These are phyloP conservation scores for Penicillium angulare DNA, from an alignment of 495 filamentous ascomycete species.

Conservation along the genomic window DNA sequence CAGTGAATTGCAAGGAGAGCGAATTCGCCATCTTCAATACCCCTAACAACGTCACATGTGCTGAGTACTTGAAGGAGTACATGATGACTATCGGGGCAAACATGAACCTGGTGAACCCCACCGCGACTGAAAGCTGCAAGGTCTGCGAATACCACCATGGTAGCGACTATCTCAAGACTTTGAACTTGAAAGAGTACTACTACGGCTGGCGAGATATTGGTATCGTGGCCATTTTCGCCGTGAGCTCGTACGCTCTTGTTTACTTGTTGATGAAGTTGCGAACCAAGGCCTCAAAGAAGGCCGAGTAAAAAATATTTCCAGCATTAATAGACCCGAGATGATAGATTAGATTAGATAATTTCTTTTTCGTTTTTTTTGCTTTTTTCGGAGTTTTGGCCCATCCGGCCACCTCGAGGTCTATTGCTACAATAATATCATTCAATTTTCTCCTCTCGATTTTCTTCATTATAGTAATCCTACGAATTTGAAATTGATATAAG, in stretches of 20 bases:
- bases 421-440: too few relatives aligned
- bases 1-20: constrained; percentile 53
- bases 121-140: constrained; percentile 51
- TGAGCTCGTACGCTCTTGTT: constrained; percentile 47
- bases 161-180: constrained; percentile 34
- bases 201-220: constrained; percentile 44
- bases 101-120: constrained; percentile 51
- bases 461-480: too few relatives aligned
- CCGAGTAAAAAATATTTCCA: constrained; percentile 17
- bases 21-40: constrained; percentile 61
- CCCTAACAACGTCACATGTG: constrained; percentile 49
- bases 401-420: too few relatives aligned
- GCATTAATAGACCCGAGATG: too few relatives aligned
- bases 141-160: constrained; percentile 54
- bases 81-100: constrained; percentile 47
- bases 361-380: too few relatives aligned
- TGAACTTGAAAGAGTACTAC: constrained; percentile 44
- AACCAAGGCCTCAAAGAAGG: constrained; percentile 43
- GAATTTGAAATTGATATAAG: too few relatives aligned
- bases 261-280: constrained; percentile 48
- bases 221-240: constrained; percentile 44
- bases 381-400: too few relatives aligned
- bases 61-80: constrained; percentile 55
- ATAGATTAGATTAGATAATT: too few relatives aligned
- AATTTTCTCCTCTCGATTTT: too few relatives aligned